phyloP scores from a whole-genome alignment of 176 grass and related monocot species.

The Oryza meridionalis region DNA sequence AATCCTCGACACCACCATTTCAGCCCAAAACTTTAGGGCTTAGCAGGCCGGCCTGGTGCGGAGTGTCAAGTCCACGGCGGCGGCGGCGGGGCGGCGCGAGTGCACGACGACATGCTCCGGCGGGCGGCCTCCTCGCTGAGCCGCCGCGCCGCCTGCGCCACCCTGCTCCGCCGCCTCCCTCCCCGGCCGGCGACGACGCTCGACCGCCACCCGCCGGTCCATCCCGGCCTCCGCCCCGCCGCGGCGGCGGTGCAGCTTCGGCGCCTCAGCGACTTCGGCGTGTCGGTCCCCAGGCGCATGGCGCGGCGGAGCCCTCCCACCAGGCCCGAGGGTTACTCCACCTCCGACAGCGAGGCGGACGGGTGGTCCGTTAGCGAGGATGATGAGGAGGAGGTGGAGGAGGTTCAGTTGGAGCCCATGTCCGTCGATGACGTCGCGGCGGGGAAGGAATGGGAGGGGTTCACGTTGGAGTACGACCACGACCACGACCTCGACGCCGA shows the following conservation, averaged over 20 bases:
- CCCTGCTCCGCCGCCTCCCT: not conserved
- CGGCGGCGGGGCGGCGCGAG: too few relatives aligned
- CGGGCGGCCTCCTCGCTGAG: slow-evolving; percentile 17
- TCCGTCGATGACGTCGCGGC: not conserved
- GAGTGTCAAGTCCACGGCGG: too few relatives aligned
- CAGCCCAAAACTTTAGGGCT: too few relatives aligned
- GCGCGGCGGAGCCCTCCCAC: slow-evolving; percentile 47
- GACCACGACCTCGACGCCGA: not conserved
- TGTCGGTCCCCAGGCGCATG: slow-evolving; percentile 48
- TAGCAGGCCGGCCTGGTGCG: too few relatives aligned
- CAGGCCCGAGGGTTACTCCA: slow-evolving; percentile 60
- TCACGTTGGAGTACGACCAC: slow-evolving; percentile 18
- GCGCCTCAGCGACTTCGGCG: not conserved
- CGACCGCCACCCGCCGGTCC: not conserved
- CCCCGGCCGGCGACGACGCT: not conserved
- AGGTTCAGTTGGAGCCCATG: not conserved
- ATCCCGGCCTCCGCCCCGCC: not conserved
- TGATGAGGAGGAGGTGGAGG: not conserved
- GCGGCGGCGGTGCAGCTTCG: too few relatives aligned
- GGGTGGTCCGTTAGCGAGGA: slow-evolving; percentile 4
- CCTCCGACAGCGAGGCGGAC: slow-evolving; percentile 55
- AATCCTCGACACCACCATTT: too few relatives aligned
- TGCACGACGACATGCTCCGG: not conserved
- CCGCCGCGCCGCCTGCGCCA: not conserved
- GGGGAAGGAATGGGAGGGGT: slow-evolving; percentile 29